Evolutionary conservation across 768 basidiomycete species (phyloP).

Genomic region (Boletus reticulatus): DNA sequence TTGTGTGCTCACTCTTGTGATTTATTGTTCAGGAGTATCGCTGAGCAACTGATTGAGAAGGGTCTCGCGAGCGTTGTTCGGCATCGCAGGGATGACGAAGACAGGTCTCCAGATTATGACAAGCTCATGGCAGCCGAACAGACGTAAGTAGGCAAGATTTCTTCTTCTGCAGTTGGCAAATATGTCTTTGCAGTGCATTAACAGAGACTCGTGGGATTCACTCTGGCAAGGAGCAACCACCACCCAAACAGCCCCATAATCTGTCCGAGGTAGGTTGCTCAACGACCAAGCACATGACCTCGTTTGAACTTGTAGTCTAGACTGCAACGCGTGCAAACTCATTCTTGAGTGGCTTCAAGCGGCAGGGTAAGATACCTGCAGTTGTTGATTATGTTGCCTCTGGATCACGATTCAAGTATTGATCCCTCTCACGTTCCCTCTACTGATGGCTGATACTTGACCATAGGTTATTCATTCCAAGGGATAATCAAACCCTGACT

Average conservation of each 20-base stretch:
- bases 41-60: constrained; percentile 91
- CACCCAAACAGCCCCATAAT: constrained; percentile 82
- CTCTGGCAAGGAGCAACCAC: constrained; percentile 83
- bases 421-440: constrained; percentile 3
- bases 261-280: constrained; percentile 73
- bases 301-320: constrained; percentile 34
- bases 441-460: not conserved
- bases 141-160: constrained; percentile 51
- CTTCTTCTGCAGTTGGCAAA: not conserved
- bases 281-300: not conserved
- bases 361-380: constrained; percentile 77
- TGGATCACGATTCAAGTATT: constrained; percentile 93
- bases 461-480: constrained; percentile 73
- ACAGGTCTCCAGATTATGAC: constrained; percentile 94
- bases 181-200: constrained; percentile 54
- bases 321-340: constrained; percentile 73
- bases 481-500: constrained; percentile 91
- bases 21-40: constrained; percentile 63
- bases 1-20: constrained; percentile 2
- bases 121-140: constrained; percentile 95
- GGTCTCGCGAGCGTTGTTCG: constrained; percentile 88
- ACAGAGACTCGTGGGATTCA: constrained; percentile 83
- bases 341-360: constrained; percentile 90
- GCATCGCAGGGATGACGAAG: constrained; percentile 93
- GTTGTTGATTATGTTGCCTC: constrained; percentile 92